Evolutionary conservation across 164 flowering plant genomes (phyloP).

Genomic region (Berberis thunbergii): DNA sequence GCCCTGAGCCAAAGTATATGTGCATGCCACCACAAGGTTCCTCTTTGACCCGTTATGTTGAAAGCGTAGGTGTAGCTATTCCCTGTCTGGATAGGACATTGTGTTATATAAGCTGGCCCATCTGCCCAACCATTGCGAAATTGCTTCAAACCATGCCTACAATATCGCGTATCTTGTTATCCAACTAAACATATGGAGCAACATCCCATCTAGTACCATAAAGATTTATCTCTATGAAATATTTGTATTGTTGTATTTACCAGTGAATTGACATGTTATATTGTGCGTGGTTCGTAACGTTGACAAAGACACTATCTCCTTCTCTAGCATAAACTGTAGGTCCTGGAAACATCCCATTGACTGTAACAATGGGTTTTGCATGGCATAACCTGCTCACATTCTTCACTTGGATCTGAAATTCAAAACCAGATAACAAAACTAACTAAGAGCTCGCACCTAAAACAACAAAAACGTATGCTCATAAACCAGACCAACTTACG

Average conservation of each 20-base stretch:
- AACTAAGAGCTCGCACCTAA: not conserved
- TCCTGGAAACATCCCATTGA: conserved; percentile 59
- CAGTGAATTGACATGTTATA: conserved; percentile 64
- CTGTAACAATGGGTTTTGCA: conserved; percentile 56
- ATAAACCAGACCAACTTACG: conserved; percentile 13
- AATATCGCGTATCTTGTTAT: not conserved
- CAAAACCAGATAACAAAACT: not conserved
- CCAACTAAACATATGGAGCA: too few species aligned
- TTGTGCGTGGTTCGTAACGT: conserved; percentile 46
- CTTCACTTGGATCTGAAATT: conserved; percentile 37
- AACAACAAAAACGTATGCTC: not conserved
- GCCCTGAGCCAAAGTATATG: conserved; percentile 62
- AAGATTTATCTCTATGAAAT: too few species aligned
- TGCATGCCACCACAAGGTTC: conserved; percentile 71
- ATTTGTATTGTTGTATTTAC: conserved; percentile 10
- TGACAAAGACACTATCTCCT: conserved; percentile 40
- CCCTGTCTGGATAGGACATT: conserved; percentile 53
- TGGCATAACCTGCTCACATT: conserved; percentile 52
- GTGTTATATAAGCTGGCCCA: conserved; percentile 62
- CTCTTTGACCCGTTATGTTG: conserved; percentile 49
- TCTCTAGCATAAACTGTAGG: conserved; percentile 51
- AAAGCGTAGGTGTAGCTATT: conserved; percentile 42
- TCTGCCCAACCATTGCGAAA: conserved; percentile 61
- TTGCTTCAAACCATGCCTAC: conserved; percentile 66
- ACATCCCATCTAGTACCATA: too few species aligned